Evolutionary conservation across 2,329 filamentous ascomycete species (phyloP), one percentile per base, ranked within the genome.

Genomic region (Tolypocladium ophioglossoides): DNA sequence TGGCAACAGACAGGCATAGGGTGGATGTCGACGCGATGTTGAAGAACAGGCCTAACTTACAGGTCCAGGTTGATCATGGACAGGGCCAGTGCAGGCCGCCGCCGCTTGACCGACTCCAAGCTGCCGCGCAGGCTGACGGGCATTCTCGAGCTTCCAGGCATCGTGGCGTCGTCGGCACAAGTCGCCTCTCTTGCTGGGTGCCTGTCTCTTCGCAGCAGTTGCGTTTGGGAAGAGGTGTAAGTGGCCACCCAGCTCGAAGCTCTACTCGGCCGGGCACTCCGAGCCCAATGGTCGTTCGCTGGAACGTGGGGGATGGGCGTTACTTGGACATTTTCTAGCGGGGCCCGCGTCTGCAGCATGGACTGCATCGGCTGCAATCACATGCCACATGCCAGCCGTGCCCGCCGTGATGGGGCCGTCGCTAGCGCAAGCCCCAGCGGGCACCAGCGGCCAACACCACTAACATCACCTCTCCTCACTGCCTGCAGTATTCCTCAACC

Each of bases 41-140:
- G 10, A 5, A 11, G 53, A 50, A 48, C 54, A 50, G 35, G 52
- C 50, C 53, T 52, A 52, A 75, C 84, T 74, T 74, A 88, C 85
- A 89, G 66, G 61, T 89, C 84, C 53, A 89, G 66, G 64, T 86
- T 89, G 58, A 88, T 65, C 44, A 85, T 69, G 56, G 80, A 72
- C 63, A 83, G 67, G 63, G 81, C 78, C 63, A 79, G 78, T 55
- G 74, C 75, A 49, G 78, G 77, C 57, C 77, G 74, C 53, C 76
- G 74, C 56, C 76, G 78, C 70, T 82, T 84, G 64, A 83, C 80
- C 58, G 73, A 76, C 59, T 77, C 78, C 65, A 88, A 78, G 68
- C 81, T 79, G 65, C 86, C 85, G 63, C 85, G 79, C 68, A 89
- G 74, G 73, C 84, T 87, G 59, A 86, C 75, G 62, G 86, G 85